These are phyloP conservation scores for Endocalyx cinctus DNA, from an alignment of 2,329 filamentous ascomycete genomes.

Conservation along the genomic window DNA sequence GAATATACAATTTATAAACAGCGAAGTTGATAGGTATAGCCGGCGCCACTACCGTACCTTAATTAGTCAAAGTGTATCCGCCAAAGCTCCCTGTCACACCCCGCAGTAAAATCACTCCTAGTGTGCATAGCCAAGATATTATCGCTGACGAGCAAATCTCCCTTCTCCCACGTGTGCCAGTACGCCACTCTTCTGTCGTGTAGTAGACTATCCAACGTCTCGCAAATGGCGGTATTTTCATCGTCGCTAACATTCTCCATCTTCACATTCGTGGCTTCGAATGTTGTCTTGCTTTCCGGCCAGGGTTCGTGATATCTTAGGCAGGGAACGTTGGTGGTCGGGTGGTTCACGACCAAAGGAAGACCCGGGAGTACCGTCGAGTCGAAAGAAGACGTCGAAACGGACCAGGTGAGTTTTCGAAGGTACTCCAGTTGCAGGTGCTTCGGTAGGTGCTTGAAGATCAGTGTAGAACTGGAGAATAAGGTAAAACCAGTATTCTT, in stretches of 20 bases:
- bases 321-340: conserved; percentile 40
- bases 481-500: conserved; percentile 49
- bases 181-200: conserved; percentile 47
- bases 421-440: conserved; percentile 33
- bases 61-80: conserved; percentile 45
- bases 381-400: conserved; percentile 44
- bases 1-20: too few relatives aligned
- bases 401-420: conserved; percentile 40
- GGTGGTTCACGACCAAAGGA: conserved; percentile 41
- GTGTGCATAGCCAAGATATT: conserved; percentile 48
- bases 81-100: conserved; percentile 44
- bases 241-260: conserved; percentile 32
- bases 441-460: conserved; percentile 42
- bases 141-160: conserved; percentile 50
- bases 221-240: conserved; percentile 25
- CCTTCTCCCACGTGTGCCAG: conserved; percentile 49
- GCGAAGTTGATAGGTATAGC: too few relatives aligned
- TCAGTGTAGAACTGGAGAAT: conserved; percentile 45
- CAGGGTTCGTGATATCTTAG: conserved; percentile 53
- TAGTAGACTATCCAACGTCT: conserved; percentile 36
- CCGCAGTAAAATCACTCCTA: conserved; percentile 39
- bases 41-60: too few relatives aligned
- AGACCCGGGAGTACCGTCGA: conserved; percentile 37
- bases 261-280: conserved; percentile 39
- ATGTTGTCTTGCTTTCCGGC: conserved; percentile 46